phyloP scores from a whole-genome alignment of 73 alveolate species.

The Uronychia binucleata region DNA sequence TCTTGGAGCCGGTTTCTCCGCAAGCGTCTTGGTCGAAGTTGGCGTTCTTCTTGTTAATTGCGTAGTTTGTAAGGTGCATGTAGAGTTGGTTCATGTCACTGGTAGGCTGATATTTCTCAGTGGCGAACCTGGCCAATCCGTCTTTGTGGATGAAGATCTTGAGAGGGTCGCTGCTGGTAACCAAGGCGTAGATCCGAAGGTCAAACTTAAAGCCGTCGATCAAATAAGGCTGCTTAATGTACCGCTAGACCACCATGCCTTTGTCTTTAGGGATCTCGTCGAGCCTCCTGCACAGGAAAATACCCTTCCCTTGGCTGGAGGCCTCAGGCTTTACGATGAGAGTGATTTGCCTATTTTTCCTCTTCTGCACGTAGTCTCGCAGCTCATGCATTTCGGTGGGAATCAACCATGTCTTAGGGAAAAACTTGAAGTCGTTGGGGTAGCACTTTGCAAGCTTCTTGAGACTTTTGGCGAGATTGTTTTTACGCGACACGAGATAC shows the following conservation, averaged over 20 bases:
- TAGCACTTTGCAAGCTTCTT: constrained; percentile 42
- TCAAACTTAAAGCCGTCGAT: constrained; percentile 91
- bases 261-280: constrained; percentile 20
- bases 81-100: constrained; percentile 9
- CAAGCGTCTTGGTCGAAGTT: neutral
- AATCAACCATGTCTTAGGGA: constrained; percentile 76
- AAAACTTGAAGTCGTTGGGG: constrained; percentile 14
- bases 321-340: constrained; percentile 65
- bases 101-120: constrained; percentile 36
- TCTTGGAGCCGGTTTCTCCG: neutral
- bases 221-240: constrained; percentile 78
- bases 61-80: constrained; percentile 45
- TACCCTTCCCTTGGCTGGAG: constrained; percentile 67
- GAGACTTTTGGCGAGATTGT: constrained; percentile 72
- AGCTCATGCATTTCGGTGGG: constrained; percentile 78
- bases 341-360: constrained; percentile 20
- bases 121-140: constrained; percentile 73
- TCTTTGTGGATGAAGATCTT: constrained; percentile 50
- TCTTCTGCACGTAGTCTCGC: constrained; percentile 32
- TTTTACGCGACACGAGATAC: constrained; percentile 80
- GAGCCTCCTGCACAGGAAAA: constrained; percentile 28
- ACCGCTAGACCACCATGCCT: constrained; percentile 73
- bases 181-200: constrained; percentile 81
- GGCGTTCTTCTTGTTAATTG: constrained; percentile 35
- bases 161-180: constrained; percentile 66